These are phyloP conservation scores for Cystobasidium slooffiae DNA, from an alignment of 1,284 basidiomycete species.

Conservation along the genomic window DNA sequence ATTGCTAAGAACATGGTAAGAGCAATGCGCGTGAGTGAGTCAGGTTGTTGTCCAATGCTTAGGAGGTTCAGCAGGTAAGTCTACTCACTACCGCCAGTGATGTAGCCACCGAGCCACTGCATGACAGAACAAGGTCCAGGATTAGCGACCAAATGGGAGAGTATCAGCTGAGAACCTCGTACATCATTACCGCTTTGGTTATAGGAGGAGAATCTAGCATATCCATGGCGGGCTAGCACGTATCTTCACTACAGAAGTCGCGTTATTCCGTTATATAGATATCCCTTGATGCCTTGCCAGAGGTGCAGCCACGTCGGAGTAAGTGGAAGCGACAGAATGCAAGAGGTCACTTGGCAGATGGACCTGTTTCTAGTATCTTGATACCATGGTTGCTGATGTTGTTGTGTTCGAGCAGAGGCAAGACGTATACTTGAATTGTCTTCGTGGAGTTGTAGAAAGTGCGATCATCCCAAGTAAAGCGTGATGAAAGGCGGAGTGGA, in stretches of 20 bases:
- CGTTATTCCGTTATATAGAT: too few relatives aligned
- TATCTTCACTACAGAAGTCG: not conserved
- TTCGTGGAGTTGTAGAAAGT: too few relatives aligned
- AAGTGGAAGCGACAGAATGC: too few relatives aligned
- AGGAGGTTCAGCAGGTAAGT: too few relatives aligned
- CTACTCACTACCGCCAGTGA: conserved; percentile 57
- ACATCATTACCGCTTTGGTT: conserved; percentile 60
- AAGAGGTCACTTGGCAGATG: too few relatives aligned
- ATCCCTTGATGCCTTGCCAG: too few relatives aligned
- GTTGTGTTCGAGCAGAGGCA: conserved; percentile 4
- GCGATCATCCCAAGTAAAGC: not conserved
- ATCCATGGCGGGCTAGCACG: conserved; percentile 32
- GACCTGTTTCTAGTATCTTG: too few relatives aligned
- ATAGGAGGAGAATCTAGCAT: conserved; percentile 83
- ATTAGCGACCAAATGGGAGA: not conserved
- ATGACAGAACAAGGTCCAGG: not conserved
- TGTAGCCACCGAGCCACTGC: conserved; percentile 73
- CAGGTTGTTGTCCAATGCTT: too few relatives aligned
- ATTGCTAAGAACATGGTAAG: conserved; percentile 69
- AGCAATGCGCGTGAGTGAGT: not conserved
- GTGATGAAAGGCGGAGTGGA: not conserved
- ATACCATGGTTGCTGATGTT: not conserved
- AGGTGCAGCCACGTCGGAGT: too few relatives aligned
- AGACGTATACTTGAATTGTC: not conserved
- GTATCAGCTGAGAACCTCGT: not conserved